Conservation (phyloP, 108 stramenopile species). For the Cyclotella atomus region DNA sequence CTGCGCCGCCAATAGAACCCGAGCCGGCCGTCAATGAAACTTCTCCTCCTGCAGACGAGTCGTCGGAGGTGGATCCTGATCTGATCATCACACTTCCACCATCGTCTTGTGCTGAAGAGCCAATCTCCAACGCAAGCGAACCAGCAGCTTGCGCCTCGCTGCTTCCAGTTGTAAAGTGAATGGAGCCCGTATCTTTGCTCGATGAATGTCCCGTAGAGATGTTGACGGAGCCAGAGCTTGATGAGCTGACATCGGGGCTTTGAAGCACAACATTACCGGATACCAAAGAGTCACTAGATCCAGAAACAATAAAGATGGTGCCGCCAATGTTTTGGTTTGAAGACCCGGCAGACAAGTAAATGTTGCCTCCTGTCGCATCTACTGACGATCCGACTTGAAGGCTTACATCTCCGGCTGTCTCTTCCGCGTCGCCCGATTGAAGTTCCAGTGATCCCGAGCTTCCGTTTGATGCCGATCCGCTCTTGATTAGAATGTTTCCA, state of each 20-base stretch:
- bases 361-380: slow-evolving; percentile 5
- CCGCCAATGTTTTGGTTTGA: slow-evolving; percentile 9
- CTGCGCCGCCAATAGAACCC: background rate
- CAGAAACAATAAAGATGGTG: slow-evolving; percentile 12
- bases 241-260: slow-evolving; percentile 15
- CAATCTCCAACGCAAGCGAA: background rate
- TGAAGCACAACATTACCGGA: slow-evolving; percentile 18
- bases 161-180: background rate
- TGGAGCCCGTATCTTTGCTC: slow-evolving; percentile 11
- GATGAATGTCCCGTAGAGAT: slow-evolving; percentile 14
- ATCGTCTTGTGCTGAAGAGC: slow-evolving; percentile 8
- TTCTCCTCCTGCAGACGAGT: slow-evolving; percentile 3
- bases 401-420: slow-evolving; percentile 13
- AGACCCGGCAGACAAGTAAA: slow-evolving; percentile 17
- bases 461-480: slow-evolving; percentile 25
- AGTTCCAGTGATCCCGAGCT: slow-evolving; percentile 17
- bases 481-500: slow-evolving; percentile 26
- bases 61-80: slow-evolving; percentile 5
- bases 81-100: slow-evolving; percentile 2
- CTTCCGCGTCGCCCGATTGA: slow-evolving; percentile 19
- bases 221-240: slow-evolving; percentile 9
- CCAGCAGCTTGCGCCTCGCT: background rate
- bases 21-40: background rate
- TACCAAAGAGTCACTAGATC: slow-evolving; percentile 18
- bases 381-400: slow-evolving; percentile 16